These are phyloP conservation scores for Fraxinus baroniana DNA, from an alignment of 305 asterid genomes.

Conservation along the genomic window DNA sequence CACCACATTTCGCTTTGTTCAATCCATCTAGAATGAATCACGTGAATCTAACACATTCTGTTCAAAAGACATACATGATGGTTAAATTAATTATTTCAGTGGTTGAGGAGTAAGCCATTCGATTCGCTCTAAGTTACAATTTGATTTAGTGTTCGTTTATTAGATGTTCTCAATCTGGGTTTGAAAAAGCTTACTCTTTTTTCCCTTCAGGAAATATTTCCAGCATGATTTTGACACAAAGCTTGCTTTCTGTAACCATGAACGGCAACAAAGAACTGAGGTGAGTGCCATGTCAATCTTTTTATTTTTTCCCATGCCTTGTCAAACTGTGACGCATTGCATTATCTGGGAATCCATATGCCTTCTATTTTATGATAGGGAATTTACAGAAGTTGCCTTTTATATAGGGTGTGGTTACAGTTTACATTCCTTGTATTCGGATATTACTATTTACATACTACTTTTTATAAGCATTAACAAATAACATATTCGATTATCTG, in stretches of 20 bases:
- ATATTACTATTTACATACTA: neutral
- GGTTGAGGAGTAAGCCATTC: neutral
- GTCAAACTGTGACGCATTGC: neutral
- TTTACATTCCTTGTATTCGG: neutral
- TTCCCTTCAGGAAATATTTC: conserved; percentile 65
- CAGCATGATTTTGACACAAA: conserved; percentile 93
- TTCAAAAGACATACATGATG: neutral
- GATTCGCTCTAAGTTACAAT: neutral
- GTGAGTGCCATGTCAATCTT: conserved; percentile 34
- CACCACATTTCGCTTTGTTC: neutral
- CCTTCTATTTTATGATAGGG: neutral
- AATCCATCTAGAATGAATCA: neutral
- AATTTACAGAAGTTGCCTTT: neutral
- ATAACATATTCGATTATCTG: neutral
- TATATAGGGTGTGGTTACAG: neutral
- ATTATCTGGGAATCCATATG: neutral
- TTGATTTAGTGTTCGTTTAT: neutral
- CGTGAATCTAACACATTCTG: neutral
- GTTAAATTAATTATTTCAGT: neutral
- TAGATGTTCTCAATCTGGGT: neutral
- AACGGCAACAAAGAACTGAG: conserved; percentile 89
- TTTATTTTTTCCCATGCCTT: neutral
- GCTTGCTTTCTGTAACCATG: conserved; percentile 84
- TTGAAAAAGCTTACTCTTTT: neutral
- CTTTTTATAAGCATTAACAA: neutral